phyloP scores from a whole-genome alignment of 176 grass and related monocot genomes.

The Alopecurus myosuroides region DNA sequence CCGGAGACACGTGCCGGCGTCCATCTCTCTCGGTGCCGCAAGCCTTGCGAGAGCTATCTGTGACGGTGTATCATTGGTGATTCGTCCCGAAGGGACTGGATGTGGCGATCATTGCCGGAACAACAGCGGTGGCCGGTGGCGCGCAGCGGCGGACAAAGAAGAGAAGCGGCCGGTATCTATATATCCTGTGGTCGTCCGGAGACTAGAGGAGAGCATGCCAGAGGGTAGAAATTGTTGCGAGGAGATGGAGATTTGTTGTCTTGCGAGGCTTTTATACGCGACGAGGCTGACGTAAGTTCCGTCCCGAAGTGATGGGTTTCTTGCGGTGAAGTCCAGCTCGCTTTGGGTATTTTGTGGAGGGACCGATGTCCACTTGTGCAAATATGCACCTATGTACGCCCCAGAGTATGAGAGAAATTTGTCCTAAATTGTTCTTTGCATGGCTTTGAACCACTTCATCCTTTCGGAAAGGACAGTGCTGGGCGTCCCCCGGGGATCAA shows the following conservation, averaged over 20 bases:
- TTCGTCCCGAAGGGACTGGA: background rate
- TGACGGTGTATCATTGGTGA: background rate
- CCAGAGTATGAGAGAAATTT: no score
- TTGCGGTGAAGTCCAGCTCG: background rate
- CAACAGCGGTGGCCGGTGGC: background rate
- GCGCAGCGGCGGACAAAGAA: no score
- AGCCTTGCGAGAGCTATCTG: background rate
- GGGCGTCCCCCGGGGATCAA: no score
- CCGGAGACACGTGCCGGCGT: conserved; percentile 23
- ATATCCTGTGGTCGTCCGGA: no score
- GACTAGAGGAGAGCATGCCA: background rate
- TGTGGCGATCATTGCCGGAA: background rate
- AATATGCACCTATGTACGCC: no score
- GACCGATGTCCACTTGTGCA: background rate
- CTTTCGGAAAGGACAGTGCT: no score
- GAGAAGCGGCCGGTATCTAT: background rate
- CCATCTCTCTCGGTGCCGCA: conserved; percentile 22
- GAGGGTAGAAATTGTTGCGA: background rate
- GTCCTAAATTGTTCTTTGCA: no score
- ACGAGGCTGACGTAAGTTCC: background rate
- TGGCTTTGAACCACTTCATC: no score
- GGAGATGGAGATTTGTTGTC: background rate
- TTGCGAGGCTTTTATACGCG: conserved; percentile 21
- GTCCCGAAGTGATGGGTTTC: background rate
- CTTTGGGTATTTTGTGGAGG: background rate